These are phyloP conservation scores for Dipteronia sinensis DNA, from an alignment of 345 rosid genomes.

Conservation along the genomic window DNA sequence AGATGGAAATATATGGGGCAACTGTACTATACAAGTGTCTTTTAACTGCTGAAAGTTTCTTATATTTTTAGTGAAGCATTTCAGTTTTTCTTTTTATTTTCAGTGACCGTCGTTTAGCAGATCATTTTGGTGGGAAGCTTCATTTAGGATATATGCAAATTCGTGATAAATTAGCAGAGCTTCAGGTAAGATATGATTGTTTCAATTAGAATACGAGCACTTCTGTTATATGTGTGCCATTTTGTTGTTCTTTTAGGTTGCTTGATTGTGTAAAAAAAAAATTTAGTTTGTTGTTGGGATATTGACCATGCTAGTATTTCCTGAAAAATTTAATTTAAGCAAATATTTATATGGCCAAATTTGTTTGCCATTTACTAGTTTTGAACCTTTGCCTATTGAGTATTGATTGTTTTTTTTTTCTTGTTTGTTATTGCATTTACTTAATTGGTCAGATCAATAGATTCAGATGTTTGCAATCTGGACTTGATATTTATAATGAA, in stretches of 20 bases:
- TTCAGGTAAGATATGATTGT: conserved; percentile 59
- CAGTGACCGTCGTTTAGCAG: conserved; percentile 99
- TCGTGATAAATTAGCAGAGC: conserved; percentile 89
- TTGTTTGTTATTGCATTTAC: not conserved
- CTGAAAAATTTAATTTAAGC: not conserved
- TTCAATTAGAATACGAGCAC: not conserved
- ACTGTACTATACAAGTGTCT: conserved; percentile 14
- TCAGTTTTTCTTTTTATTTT: conserved; percentile 38
- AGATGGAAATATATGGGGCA: conserved; percentile 42
- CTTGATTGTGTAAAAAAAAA: not conserved
- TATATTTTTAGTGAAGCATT: conserved; percentile 28
- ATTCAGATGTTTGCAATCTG: conserved; percentile 7
- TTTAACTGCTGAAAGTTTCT: conserved; percentile 17
- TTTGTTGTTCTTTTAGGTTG: not conserved
- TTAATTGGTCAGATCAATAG: not conserved
- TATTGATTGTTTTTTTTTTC: not conserved
- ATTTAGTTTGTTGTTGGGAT: not conserved
- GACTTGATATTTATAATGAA: not conserved
- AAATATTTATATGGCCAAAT: not conserved
- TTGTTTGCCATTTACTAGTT: not conserved
- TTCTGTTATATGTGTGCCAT: not conserved
- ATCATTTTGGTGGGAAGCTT: conserved; percentile 99
- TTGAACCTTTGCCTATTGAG: not conserved
- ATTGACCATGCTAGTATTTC: not conserved
- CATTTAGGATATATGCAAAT: conserved; percentile 97